Base-by-base conservation (phyloP, 192 early-diverging fungal genomes). In the Coemansia sp. region DNA sequence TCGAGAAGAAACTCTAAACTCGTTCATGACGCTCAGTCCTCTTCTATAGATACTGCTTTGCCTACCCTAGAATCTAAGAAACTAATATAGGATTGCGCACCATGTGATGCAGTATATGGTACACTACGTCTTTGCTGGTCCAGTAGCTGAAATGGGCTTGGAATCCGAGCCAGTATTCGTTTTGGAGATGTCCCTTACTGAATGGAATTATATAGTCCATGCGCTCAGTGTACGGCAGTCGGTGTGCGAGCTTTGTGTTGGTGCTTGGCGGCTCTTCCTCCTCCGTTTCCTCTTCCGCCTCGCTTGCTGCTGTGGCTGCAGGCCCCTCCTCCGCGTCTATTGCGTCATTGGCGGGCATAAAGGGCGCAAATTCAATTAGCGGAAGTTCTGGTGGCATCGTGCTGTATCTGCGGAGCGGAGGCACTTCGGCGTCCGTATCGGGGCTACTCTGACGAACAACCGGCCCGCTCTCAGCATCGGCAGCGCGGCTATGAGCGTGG, bases 21-120 rank as follows among this genome's bases (percentile, higher is more conserved):
- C 8, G 83, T 89, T 9, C 89, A 87, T 79, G 77, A 83, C 21
- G 79, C 84, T 37, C 91, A 93, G 70, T 83, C 91, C 1, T 65
- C 64, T 37, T 84, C 85, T 25, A 86, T 90, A 39, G 90, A 91
- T 41, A 45, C 60, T 16, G 73, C 72, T 10, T 50, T 85, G 14
- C 69, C 73, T 10, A 43, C 70, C 9, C 52, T 81, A 38, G 78
- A 81, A 28, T 26, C 53, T 0, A 55, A n/a, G 35, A 69, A 75
- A 41, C 25, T 7, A 31, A 14, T 14, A 26, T 55, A n/a, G 25
- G 52, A 16, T 76, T 69, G 28, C 14, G 18, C 8, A 77, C 68
- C 53, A 72, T 60, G 52, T 79, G 67, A 65, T 74, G 58, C n/a
- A 82, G 66, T 7, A 82, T 82, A 33, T 82, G 79, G 48, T 77